Evolutionary conservation across 2,329 filamentous ascomycete genomes (phyloP).

Genomic region (Fulvia fulva): DNA sequence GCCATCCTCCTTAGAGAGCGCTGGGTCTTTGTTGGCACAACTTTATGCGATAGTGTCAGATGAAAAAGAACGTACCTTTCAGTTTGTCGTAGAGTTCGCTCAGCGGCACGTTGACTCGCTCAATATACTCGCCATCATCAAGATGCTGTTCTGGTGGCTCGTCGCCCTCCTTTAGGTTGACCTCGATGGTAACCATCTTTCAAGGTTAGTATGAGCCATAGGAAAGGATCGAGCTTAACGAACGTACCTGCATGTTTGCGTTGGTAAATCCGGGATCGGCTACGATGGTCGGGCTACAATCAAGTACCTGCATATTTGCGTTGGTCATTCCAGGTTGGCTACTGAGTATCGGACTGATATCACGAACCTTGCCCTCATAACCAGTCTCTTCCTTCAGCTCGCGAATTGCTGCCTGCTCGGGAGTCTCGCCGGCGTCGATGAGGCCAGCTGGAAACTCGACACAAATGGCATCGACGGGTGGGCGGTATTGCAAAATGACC

Average conservation of each 20-base stretch:
- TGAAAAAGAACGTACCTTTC: conserved; percentile 34
- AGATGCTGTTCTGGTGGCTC: conserved; percentile 55
- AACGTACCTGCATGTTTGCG: conserved; percentile 54
- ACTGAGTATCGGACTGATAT: conserved; percentile 55
- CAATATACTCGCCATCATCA: conserved; percentile 60
- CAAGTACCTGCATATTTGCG: conserved; percentile 35
- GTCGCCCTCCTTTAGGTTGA: conserved; percentile 48
- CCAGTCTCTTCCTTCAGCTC: conserved; percentile 62
- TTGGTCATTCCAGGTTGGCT: conserved; percentile 52
- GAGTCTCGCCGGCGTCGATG: conserved; percentile 55
- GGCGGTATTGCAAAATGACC: conserved; percentile 57
- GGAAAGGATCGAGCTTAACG: not conserved
- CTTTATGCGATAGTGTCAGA: not conserved
- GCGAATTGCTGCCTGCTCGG: conserved; percentile 53
- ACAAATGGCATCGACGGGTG: conserved; percentile 54
- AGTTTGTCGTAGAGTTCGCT: conserved; percentile 54
- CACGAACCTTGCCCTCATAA: conserved; percentile 50
- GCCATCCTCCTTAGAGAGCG: conserved; percentile 43
- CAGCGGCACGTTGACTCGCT: conserved; percentile 57
- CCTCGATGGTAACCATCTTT: conserved; percentile 55
- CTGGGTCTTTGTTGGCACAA: conserved; percentile 26
- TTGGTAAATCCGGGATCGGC: conserved; percentile 60
- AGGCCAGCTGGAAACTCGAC: conserved; percentile 60
- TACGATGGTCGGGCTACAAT: conserved; percentile 63
- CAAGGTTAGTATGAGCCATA: not conserved